Evolutionary conservation across 305 asterid genomes (phyloP), one percentile per base, ranked within the genome.

Genomic region (Fraxinus ornus): DNA sequence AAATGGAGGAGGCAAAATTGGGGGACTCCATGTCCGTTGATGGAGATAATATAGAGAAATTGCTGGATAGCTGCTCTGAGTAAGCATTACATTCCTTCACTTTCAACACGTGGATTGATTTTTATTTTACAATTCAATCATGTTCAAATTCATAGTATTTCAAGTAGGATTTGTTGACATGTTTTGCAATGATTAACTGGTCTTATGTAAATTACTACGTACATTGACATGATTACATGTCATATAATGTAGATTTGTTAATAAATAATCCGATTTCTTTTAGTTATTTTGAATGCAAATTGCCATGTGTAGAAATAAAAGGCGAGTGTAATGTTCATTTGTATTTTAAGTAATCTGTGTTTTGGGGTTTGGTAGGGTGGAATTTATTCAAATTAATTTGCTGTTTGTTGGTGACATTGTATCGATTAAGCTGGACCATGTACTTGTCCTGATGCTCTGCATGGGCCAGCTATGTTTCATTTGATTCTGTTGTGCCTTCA

Each of bases 31-130:
- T 84, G 82, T 85, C 87, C 22, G 82, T 83, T 17, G 90, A 88
- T 74, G 87, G 84, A 26, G 91, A 90, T 77, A 96, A 91, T 82
- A 92, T 94, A 62, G 97, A 95, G 55, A 95, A 91, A 82, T 84
- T 95, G 90, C 97, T 95, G 12, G 92, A 91, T 83, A 88, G 91
- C 68, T 94, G 94, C 83, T 91, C 97, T 49, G 97, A 91, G 97
- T 94, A 91, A 0, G 91, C 26, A 5, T 2, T 37, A 5, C 22
- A 37, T 68, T 32, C 13, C 64, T 32, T 2, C 3, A 4, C 83
- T 19, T 12, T 37, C 6, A 26, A 26, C 30, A 13, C 7, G 2
- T 24, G 37, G 26, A 47, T 76, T 26, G n/a, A 57, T 73, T 32
- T 3, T 37, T 17, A 19, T 44, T 9, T 62, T 3, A 37, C 35